Evolutionary conservation across 345 rosid genomes (phyloP).

Genomic region (Brassica juncea): DNA sequence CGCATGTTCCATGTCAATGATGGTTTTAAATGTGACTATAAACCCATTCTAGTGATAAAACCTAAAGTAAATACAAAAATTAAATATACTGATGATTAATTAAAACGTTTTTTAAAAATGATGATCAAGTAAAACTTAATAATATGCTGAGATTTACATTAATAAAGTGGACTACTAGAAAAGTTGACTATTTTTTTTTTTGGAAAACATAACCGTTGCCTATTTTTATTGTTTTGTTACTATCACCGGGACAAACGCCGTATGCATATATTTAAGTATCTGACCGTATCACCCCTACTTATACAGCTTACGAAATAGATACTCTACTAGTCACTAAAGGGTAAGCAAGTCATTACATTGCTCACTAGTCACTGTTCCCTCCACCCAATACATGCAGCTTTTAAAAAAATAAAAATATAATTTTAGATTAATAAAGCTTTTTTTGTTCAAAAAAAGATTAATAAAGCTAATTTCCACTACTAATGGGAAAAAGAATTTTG

Average conservation of each 20-base stretch:
- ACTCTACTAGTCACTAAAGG: neutral
- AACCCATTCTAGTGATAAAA: neutral
- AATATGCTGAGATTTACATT: neutral
- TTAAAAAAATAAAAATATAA: neutral
- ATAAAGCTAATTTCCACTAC: constrained; percentile 18
- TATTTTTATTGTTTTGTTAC: neutral
- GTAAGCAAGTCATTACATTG: neutral
- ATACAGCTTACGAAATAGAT: neutral
- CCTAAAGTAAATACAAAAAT: neutral
- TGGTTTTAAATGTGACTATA: neutral
- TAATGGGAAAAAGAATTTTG: neutral
- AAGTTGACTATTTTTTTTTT: constrained; percentile 20
- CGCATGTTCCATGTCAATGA: constrained; percentile 37
- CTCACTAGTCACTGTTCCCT: constrained; percentile 22
- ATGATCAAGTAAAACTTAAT: neutral
- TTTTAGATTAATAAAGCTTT: constrained; percentile 4
- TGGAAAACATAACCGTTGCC: constrained; percentile 23
- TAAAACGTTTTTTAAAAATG: neutral
- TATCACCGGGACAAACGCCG: constrained; percentile 7
- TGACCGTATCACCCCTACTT: constrained; percentile 7
- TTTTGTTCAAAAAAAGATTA: too few relatives aligned
- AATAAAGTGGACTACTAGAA: neutral
- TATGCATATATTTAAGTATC: neutral
- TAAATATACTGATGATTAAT: neutral
- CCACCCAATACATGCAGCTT: constrained; percentile 22